These are phyloP conservation scores for Pichia cephalocereana DNA, from an alignment of 805 yeast genomes.

Conservation along the genomic window DNA sequence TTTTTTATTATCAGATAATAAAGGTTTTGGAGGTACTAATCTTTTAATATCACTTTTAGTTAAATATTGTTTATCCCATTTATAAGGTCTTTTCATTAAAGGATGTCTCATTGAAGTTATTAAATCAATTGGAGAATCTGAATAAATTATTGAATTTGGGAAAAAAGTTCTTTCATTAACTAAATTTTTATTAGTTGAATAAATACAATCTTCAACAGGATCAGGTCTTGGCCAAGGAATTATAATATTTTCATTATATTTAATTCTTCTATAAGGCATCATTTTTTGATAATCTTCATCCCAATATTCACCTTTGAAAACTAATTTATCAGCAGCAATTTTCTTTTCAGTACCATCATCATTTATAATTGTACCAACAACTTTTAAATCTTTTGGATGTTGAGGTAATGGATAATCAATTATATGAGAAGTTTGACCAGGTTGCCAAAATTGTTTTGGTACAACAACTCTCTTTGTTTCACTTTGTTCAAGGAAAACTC, in stretches of 20 bases:
- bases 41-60: slow-evolving; percentile 53
- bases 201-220: slow-evolving; percentile 42
- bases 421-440: slow-evolving; percentile 63
- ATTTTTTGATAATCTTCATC: slow-evolving; percentile 64
- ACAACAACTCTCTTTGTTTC: slow-evolving; percentile 53
- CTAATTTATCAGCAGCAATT: slow-evolving; percentile 71
- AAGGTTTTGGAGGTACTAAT: slow-evolving; percentile 69
- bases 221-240: slow-evolving; percentile 89
- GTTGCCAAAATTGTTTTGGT: slow-evolving; percentile 67
- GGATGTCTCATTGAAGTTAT: slow-evolving; percentile 67
- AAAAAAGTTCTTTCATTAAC: slow-evolving; percentile 69
- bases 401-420: slow-evolving; percentile 60
- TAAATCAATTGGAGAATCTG: slow-evolving; percentile 60
- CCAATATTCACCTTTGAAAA: slow-evolving; percentile 58
- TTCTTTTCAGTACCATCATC: slow-evolving; percentile 55
- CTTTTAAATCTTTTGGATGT: slow-evolving; percentile 50
- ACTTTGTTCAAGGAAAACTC: slow-evolving; percentile 59
- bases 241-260: slow-evolving; percentile 55
- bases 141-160: slow-evolving; percentile 54
- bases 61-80: slow-evolving; percentile 45
- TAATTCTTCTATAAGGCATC: slow-evolving; percentile 72
- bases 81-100: slow-evolving; percentile 46
- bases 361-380: slow-evolving; percentile 70
- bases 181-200: slow-evolving; percentile 46
- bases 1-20: slow-evolving; percentile 53